A percentile compares a stretch with the other conserved stretches of the same genome.
Conservation (phyloP, 108 stramenopile species). For the Pseudonitzschia multiseries region DNA sequence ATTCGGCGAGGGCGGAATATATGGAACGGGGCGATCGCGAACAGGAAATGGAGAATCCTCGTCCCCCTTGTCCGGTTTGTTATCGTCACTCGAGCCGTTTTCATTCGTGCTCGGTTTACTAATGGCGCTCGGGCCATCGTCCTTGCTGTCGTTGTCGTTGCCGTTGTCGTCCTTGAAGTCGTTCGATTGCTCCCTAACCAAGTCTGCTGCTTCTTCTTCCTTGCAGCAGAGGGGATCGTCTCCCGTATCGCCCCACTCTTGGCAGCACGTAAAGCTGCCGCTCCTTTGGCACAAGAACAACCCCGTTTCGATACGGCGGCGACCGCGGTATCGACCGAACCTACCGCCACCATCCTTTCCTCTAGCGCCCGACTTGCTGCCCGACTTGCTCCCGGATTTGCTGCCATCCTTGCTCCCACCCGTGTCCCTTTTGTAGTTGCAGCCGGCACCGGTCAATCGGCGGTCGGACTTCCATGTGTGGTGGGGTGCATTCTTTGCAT, state of each 20-base stretch:
- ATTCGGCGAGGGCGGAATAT: not conserved
- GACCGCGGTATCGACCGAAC: not conserved
- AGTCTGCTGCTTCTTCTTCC: not conserved
- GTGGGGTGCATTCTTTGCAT: not conserved
- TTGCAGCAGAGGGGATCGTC: slow-evolving; percentile 15
- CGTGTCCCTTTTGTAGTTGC: not conserved
- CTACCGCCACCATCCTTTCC: not conserved
- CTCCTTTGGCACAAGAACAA: not conserved
- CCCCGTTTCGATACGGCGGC: not conserved
- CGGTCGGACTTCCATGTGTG: not conserved
- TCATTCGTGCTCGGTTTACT: not conserved
- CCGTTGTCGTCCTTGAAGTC: not conserved
- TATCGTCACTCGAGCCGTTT: not conserved
- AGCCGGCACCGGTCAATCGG: not conserved
- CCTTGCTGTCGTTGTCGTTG: not conserved
- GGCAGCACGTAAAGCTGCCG: slow-evolving; percentile 1
- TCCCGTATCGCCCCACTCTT: not conserved
- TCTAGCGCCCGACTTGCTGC: not conserved
- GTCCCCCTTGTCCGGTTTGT: not conserved
- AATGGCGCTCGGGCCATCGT: not conserved
- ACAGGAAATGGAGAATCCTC: not conserved
- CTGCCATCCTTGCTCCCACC: not conserved
- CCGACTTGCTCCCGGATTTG: not conserved
- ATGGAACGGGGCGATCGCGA: not conserved
- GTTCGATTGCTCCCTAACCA: not conserved